Evolutionary conservation across 1,284 basidiomycete species (phyloP), one percentile per base, ranked within the genome.

Genomic region (Papiliotrema fonsecae): DNA sequence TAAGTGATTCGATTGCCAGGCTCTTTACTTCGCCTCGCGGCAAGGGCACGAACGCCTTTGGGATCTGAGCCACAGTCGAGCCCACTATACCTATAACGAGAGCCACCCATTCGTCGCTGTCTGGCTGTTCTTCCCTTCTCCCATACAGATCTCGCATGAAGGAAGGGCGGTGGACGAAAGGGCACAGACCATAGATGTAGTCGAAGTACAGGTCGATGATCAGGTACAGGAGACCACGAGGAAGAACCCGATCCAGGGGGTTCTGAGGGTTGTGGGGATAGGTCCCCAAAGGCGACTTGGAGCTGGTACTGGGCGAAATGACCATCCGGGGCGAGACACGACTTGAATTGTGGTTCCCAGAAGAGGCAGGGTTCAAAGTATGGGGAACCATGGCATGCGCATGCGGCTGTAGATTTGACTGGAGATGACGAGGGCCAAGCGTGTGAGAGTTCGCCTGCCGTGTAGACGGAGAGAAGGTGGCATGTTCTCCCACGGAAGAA

Each of bases 141-240:
- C 81, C 77, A 54, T 84, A 82, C 28, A 92, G 76, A 71, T 89
- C 88, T 21, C 85, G 83, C 83, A 89, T 85, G 67, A 90, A 91
- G 1, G 86, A 86, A 32, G 87, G 87, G 32, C 67, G 65, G 54
- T 73, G 73, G 14, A 74, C 51, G 34, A 54, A 60, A 5, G 88
- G 88, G 7, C 85, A 87, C 41, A 90, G 58, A 26, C 87, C 85
- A 68, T 89, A 88, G 39, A 90, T 85, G 65, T 88, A 90, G 70
- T 90, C 88, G 66, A 90, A 90, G 75, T 88, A 91, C 21, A 90
- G 79, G 27, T 84, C 80, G 55, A 90, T 83, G 58, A 90, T 85
- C 53, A 55, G 62, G 31, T 55, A 51, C 10, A 72, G 56, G 14
- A 66, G 39, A 2, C 55, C 53, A 7, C 70, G 57, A 1, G 69